Base-by-base conservation (phyloP, 1,284 basidiomycete genomes). In the Wallemia mellicola region DNA sequence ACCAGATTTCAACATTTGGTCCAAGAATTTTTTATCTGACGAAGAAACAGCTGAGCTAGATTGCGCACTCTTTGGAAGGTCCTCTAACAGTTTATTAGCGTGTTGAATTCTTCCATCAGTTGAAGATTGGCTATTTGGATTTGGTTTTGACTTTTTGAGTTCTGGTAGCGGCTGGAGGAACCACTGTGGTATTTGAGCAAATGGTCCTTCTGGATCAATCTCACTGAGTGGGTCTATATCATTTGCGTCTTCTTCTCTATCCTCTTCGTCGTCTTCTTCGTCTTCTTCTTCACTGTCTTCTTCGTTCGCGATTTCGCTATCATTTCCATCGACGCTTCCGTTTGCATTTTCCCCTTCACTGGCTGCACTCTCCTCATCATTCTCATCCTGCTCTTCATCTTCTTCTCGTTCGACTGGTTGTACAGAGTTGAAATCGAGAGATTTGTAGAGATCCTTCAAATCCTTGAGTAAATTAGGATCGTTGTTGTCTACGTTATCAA, bases 1-100 rank as follows among this genome's bases (percentile, higher is more conserved):
- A 64, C 89, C 91, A 57, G 80, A 80, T 27, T 79, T 75, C 24
- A 92, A 78, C 59, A 95, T 83, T 64, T 84, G 83, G 59, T 80
- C 75, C 59, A 94, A 75, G 72, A 95, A 95, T 2, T 74, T 75
- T 7, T 77, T 75, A 68, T 94, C 88, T 0, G 85, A 79, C 0
- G 79, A 68, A 17, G 24, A 28, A n/a, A 48, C 38, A n/a, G 38
- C 38, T 48, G 3, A 69, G 69, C 62, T 63, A 61, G 19, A 24
- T 67, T 64, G 56, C 65, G 59, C 22, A 67, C 65, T 17, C 68
- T 63, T 22, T 68, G 65, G 26, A 69, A 64, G 60, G 64, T 63
- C 11, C 63, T 60, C 32, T 3, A 70, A 62, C 14, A 63, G 60
- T 63, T 60, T 62, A 5, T 69, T 60, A 60, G 48, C 63, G 58